Base-by-base conservation (phyloP, 495 filamentous ascomycete genomes). In the Talaromyces trachyspermus region DNA sequence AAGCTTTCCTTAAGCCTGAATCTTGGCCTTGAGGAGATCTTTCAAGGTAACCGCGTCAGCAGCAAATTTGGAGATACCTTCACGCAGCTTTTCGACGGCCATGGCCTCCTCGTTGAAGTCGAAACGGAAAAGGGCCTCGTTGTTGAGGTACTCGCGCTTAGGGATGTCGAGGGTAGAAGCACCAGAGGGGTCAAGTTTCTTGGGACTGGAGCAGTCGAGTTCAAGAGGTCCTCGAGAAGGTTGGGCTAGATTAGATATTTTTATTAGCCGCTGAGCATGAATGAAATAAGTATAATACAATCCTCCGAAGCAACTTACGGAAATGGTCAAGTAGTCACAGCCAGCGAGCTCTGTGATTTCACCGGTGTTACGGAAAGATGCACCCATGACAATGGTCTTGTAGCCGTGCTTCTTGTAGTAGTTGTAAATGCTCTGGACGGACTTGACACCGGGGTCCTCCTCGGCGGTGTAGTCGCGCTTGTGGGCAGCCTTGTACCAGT, bases 341-440 rank as follows among this genome's bases (percentile, higher is more conserved):
- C 92, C 92, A 65, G 89, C 89, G 26, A 99, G 77, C 79, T 99
- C 94, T 36, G 85, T 95, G 71, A 99, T 95, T 76, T 99, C 92
- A 53, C 92, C 92, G 45, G 73, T 69, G 74, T 86, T 95, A 59
- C 92, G 78, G 87, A 99, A 99, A 11, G 89, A 95, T 53, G 92
- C 92, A 62, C 92, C 92, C 92, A 99, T 99, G 64, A 99, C 92
- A 59, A 95, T 95, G 66, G 92, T 98, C 57, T 92, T 90, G 81
- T 99, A 96, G 61, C 85, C 89, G 69, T 76, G 85, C 78, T 96
- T 99, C 88, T 99, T 99, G 83, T 99, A 99, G 86, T 99, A 99
- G 77, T 99, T 95, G 85, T 85, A 99, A 78, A 99, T 99, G 64
- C 56, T 60, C 80, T 95, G 79, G 58, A 99, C 94, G 57, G 84